Evolutionary conservation across 2,329 filamentous ascomycete genomes (phyloP).

Genomic region (Paecilomyces formosus): DNA sequence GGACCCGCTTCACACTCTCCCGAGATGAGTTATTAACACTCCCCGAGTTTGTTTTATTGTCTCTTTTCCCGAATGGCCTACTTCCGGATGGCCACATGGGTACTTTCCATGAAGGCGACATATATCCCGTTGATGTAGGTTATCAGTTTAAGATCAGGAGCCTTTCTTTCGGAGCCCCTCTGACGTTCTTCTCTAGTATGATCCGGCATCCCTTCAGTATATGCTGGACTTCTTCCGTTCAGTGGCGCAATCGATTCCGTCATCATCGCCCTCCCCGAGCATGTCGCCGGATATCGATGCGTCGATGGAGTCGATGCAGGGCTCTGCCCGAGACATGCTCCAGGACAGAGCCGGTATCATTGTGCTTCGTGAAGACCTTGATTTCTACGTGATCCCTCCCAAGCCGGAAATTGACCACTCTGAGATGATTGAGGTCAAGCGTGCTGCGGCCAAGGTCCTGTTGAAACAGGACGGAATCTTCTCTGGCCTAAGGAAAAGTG

Average conservation of each 20-base stretch:
- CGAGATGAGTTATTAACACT: conserved; percentile 91
- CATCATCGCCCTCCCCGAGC: conserved; percentile 59
- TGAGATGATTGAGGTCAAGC: conserved; percentile 95
- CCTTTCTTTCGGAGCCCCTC: background rate
- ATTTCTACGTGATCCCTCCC: conserved; percentile 95
- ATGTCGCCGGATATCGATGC: conserved; percentile 54
- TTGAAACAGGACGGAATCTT: conserved; percentile 91
- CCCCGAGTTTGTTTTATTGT: conserved; percentile 93
- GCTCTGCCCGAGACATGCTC: conserved; percentile 66
- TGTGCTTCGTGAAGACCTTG: conserved; percentile 87
- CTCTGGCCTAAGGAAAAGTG: conserved; percentile 86
- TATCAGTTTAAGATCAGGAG: background rate
- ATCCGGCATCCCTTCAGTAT: conserved; percentile 91
- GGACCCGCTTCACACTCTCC: conserved; percentile 86
- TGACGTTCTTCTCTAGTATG: conserved; percentile 60
- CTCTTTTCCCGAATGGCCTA: conserved; percentile 96
- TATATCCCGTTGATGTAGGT: conserved; percentile 95
- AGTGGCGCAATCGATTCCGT: conserved; percentile 85
- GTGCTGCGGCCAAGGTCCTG: conserved; percentile 79
- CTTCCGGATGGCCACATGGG: conserved; percentile 96
- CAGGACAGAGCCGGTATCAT: conserved; percentile 92
- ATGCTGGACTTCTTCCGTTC: conserved; percentile 98
- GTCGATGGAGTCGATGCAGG: conserved; percentile 63
- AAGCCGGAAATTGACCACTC: conserved; percentile 71
- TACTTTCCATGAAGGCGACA: conserved; percentile 83